Percentiles rank a stretch among this genome's conserved stretches.
These are phyloP conservation scores for Colletotrichum euphorbiae DNA, from an alignment of 2,329 filamentous ascomycete species.

Conservation along the genomic window DNA sequence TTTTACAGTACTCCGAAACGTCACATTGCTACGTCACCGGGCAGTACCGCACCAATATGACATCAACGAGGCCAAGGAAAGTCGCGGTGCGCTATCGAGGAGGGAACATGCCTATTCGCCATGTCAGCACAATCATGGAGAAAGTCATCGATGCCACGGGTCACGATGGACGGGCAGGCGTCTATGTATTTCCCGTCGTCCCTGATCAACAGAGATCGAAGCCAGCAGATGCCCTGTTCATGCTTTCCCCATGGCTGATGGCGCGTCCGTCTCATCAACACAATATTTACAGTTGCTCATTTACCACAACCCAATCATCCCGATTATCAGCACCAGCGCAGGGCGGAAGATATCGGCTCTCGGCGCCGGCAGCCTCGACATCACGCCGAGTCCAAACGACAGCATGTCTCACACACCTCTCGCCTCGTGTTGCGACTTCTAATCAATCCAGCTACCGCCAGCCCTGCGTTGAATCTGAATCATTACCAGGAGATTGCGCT, in stretches of 20 bases:
- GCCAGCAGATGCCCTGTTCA: not conserved
- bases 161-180: not conserved
- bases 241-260: not conserved
- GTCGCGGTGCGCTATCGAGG: not conserved
- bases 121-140: constrained; percentile 5
- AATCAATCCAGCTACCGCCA: not conserved
- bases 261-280: not conserved
- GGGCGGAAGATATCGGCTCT: too few species aligned
- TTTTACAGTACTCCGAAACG: not conserved
- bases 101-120: constrained; percentile 13
- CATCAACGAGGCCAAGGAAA: not conserved
- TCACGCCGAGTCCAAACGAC: too few species aligned
- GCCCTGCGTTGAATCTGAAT: not conserved
- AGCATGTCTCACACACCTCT: constrained; percentile 1
- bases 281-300: too few species aligned
- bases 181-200: not conserved
- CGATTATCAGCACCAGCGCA: not conserved
- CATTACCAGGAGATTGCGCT: not conserved
- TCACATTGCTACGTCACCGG: constrained; percentile 1
- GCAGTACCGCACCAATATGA: not conserved
- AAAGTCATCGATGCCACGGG: not conserved
- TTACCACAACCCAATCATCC: too few species aligned
- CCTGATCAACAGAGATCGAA: not conserved
- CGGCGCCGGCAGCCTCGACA: too few species aligned
- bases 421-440: not conserved